Evolutionary conservation across 768 basidiomycete genomes (phyloP), one percentile per base, ranked within the genome.

Genomic region (Strobilomyces confusus): DNA sequence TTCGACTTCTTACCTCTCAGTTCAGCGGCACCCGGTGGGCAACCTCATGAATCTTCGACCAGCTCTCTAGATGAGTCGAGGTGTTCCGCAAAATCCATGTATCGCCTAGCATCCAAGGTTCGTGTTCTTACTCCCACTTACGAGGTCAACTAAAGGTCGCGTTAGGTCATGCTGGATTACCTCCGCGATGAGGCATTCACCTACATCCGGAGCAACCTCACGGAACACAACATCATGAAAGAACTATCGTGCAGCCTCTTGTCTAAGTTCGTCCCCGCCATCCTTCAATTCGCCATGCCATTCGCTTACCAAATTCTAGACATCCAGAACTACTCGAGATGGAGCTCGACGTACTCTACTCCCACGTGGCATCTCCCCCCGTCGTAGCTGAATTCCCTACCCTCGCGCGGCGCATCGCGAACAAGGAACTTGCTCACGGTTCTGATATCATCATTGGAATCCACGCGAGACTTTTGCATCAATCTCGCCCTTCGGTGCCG

Each of bases 401-500:
- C 2, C 37, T 69, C 6, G 48, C 58, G 5, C 55, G 7, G 29
- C 52, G 59, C 23, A 62, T 63, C 8, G 62, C 56, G 1, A 34
- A 56, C n/a, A 55, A 52, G 32, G 56, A 55, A 8, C 23, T 67
- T 8, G 47, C 50, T 3, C 66, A 69, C 20, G 67, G 66, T 1
- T 56, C 64, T 0, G 54, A 59, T 3, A 58, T 69, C 37, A 42
- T 69, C 9, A n/a, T 64, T 29, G 67, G 56, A 15, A 48, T 66
- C 8, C 59, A 63, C 17, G 13, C 48, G 1, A 57, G 67, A 42
- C 4, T 66, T 7, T 15, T 68, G 9, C 52, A 30, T 17, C 48
- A 34, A 17, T 44, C 34, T 17, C 49, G 46, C 3, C 52, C 55
- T 15, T 29, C 26, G 6, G 15, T 38, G 9, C 17, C 19, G n/a